Percentiles rank a stretch among this genome's conserved stretches.
Conservation (phyloP, 2,329 filamentous ascomycete genomes). For the Sclerotinia borealis region DNA sequence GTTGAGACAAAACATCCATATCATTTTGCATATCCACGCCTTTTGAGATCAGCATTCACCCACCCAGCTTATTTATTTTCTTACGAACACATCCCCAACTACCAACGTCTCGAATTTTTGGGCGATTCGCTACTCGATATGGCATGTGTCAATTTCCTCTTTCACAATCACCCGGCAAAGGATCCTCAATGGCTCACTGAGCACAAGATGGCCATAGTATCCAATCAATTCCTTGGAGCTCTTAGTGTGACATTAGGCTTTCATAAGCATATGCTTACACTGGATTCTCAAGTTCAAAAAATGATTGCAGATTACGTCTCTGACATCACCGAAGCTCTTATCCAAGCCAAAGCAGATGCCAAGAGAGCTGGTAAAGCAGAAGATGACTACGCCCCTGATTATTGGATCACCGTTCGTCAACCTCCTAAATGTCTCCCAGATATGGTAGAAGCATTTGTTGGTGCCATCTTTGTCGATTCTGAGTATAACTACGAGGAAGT, state of each 20-base stretch:
- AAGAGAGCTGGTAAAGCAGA: slow-evolving; percentile 32
- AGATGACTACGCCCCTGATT: slow-evolving; percentile 50
- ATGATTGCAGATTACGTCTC: slow-evolving; percentile 50
- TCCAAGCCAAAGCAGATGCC: slow-evolving; percentile 33
- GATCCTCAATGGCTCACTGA: slow-evolving; percentile 97
- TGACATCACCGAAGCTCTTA: slow-evolving; percentile 50
- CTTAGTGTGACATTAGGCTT: slow-evolving; percentile 74
- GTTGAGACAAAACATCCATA: slow-evolving; percentile 54
- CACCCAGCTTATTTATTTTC: slow-evolving; percentile 75
- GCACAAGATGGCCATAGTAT: slow-evolving; percentile 99
- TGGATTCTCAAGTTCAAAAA: slow-evolving; percentile 40
- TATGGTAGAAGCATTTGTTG: slow-evolving; percentile 81
- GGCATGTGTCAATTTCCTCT: slow-evolving; percentile 77
- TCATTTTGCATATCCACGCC: slow-evolving; percentile 65
- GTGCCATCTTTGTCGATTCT: slow-evolving; percentile 87
- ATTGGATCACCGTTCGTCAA: slow-evolving; percentile 58
- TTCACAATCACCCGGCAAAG: slow-evolving; percentile 65
- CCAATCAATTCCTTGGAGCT: slow-evolving; percentile 86
- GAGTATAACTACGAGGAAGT: slow-evolving; percentile 70
- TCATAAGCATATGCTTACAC: slow-evolving; percentile 62
- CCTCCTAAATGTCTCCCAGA: slow-evolving; percentile 77
- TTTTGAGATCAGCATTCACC: slow-evolving; percentile 79
- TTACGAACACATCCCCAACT: slow-evolving; percentile 76
- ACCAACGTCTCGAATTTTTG: slow-evolving; percentile 87
- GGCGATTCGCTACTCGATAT: slow-evolving; percentile 86